phyloP scores from a whole-genome alignment of 176 grass and related monocot species.

The Musa acuminata region DNA sequence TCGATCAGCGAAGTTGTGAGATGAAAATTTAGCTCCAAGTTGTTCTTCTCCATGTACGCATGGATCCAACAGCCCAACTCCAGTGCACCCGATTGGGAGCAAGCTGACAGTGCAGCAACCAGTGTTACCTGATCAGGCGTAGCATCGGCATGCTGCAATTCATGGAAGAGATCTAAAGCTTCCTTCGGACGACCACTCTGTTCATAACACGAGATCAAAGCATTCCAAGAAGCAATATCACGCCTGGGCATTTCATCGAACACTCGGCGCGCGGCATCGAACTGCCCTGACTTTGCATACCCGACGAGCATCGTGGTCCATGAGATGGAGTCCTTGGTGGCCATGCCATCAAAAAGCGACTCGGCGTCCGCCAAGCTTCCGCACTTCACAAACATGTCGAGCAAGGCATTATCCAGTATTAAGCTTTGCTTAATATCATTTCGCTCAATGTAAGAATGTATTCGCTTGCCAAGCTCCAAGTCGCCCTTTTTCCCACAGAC shows the following conservation, averaged over 20 bases:
- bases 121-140: slow-evolving; percentile 35
- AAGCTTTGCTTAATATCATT: background rate
- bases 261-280: slow-evolving; percentile 22
- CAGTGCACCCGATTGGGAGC: slow-evolving; percentile 17
- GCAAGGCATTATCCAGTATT: slow-evolving; percentile 11
- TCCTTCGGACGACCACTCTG: slow-evolving; percentile 25
- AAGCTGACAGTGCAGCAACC: slow-evolving; percentile 37
- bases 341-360: slow-evolving; percentile 8
- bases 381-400: slow-evolving; percentile 26
- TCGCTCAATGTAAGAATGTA: slow-evolving; percentile 11
- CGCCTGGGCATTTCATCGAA: slow-evolving; percentile 40
- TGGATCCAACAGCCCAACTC: slow-evolving; percentile 41
- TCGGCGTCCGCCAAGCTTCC: slow-evolving; percentile 20
- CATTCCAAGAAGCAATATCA: slow-evolving; percentile 47
- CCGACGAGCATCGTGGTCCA: slow-evolving; percentile 25
- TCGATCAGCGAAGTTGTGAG: slow-evolving; percentile 41
- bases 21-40: slow-evolving; percentile 22
- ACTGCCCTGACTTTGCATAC: slow-evolving; percentile 23
- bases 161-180: slow-evolving; percentile 38
- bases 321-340: slow-evolving; percentile 9
- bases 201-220: slow-evolving; percentile 36
- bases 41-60: slow-evolving; percentile 12
- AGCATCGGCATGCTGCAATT: slow-evolving; percentile 30
- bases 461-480: background rate
- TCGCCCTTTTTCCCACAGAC: slow-evolving; percentile 11